A percentile compares a stretch with the other conserved stretches of the same genome.
These are phyloP conservation scores for Jatropha multifida DNA, from an alignment of 441 rosid species.

Conservation along the genomic window DNA sequence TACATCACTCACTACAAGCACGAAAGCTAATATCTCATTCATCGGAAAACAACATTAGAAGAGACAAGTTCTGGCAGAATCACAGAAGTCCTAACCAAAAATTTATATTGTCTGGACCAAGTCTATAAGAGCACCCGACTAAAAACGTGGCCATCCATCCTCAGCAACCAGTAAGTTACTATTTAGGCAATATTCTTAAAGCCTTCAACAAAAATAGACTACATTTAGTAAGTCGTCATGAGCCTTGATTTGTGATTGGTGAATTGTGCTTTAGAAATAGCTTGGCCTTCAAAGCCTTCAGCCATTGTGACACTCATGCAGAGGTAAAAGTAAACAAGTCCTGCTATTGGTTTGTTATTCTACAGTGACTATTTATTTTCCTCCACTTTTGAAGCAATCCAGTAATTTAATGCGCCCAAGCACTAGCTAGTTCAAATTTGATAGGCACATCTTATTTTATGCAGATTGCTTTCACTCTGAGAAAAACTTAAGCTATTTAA, in stretches of 20 bases:
- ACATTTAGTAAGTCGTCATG: background rate
- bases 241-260: background rate
- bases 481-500: background rate
- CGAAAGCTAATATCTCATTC: background rate
- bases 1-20: background rate
- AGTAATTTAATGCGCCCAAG: too few species aligned
- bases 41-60: background rate
- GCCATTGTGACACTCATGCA: too few species aligned
- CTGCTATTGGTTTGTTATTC: background rate
- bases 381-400: background rate
- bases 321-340: too few species aligned
- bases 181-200: background rate
- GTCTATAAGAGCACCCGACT: background rate
- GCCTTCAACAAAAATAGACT: background rate
- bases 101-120: background rate
- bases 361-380: background rate
- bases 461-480: background rate
- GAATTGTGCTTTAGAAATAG: too few species aligned
- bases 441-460: background rate
- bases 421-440: background rate
- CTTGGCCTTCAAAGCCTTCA: too few species aligned
- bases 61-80: background rate
- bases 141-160: background rate
- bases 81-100: background rate
- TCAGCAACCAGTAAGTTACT: background rate